Percentiles rank a stretch among this genome's conserved stretches.
Conservation (phyloP, 108 stramenopile species). For the Cyclotella sp. region DNA sequence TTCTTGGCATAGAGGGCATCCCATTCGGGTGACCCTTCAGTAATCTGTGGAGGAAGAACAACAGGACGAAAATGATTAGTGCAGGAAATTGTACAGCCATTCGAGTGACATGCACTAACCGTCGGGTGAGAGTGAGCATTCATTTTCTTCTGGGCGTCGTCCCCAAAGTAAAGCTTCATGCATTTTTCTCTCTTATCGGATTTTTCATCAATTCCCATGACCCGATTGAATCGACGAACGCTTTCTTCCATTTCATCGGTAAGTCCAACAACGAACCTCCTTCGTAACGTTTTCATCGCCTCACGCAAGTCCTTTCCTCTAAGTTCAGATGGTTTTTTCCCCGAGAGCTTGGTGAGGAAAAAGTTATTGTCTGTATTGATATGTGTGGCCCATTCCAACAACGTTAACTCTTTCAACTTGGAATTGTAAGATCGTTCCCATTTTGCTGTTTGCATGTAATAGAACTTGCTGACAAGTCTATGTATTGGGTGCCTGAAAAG, state of each 20-base stretch:
- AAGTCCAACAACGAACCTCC: slow-evolving; percentile 20
- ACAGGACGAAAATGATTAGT: neutral
- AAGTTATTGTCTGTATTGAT: slow-evolving; percentile 3
- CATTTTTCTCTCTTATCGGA: neutral
- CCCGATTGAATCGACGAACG: slow-evolving; percentile 16
- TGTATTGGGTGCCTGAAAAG: slow-evolving; percentile 63
- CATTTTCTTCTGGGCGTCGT: neutral
- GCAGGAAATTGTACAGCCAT: neutral
- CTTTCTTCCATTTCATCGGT: slow-evolving; percentile 36
- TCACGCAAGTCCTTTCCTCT: slow-evolving; percentile 1
- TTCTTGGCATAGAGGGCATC: slow-evolving; percentile 12
- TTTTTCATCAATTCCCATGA: slow-evolving; percentile 18
- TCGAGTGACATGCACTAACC: neutral
- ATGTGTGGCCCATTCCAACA: slow-evolving; percentile 52
- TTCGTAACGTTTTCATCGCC: slow-evolving; percentile 5
- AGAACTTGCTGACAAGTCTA: slow-evolving; percentile 58
- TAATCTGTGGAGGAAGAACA: neutral
- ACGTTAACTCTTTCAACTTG: slow-evolving; percentile 43
- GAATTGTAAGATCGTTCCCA: slow-evolving; percentile 63
- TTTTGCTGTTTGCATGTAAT: slow-evolving; percentile 54
- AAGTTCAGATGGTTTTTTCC: neutral
- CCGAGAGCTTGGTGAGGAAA: neutral
- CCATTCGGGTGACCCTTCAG: slow-evolving; percentile 1
- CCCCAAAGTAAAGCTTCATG: slow-evolving; percentile 18
- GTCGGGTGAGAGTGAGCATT: neutral